These are phyloP conservation scores for Mycocentrospora acerina DNA, from an alignment of 2,329 filamentous ascomycete species.

Conservation along the genomic window DNA sequence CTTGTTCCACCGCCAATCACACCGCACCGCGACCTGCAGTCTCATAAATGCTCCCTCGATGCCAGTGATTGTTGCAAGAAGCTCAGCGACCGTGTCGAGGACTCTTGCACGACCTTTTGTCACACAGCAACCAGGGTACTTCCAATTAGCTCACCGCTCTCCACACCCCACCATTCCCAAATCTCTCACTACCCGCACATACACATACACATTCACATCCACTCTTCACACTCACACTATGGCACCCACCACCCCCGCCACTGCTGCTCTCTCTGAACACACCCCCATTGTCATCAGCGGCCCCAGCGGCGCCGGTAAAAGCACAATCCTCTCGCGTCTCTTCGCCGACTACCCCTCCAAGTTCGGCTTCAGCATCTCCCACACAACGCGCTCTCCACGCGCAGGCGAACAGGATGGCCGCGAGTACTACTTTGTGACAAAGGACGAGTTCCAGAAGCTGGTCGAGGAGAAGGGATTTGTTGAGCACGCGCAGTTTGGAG, in stretches of 20 bases:
- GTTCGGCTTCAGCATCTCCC: constrained; percentile 63
- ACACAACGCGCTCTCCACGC: constrained; percentile 80
- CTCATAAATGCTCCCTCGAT: constrained; percentile 17
- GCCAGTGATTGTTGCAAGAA: constrained; percentile 27
- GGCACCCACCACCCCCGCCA: constrained; percentile 23
- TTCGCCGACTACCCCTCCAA: constrained; percentile 66
- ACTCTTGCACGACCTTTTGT: constrained; percentile 7
- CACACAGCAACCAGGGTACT: constrained; percentile 3
- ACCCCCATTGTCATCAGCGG: constrained; percentile 74
- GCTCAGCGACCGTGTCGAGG: constrained; percentile 9
- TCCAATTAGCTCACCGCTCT: constrained; percentile 5
- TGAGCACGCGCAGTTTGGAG: constrained; percentile 82
- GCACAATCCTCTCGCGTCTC: constrained; percentile 73
- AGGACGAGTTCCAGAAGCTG: constrained; percentile 53
- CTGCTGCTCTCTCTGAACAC: constrained; percentile 20
- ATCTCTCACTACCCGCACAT: background rate
- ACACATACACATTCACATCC: constrained; percentile 7
- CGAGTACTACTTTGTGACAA: constrained; percentile 73
- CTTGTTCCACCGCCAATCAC: constrained; percentile 36
- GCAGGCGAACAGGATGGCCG: constrained; percentile 72
- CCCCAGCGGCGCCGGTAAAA: constrained; percentile 78
- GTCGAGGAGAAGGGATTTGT: constrained; percentile 69
- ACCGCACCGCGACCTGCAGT: constrained; percentile 14
- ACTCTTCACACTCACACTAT: constrained; percentile 19
- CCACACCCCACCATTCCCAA: constrained; percentile 1